Base-by-base conservation (phyloP, 768 basidiomycete genomes). In the Pleurotus platypus region DNA sequence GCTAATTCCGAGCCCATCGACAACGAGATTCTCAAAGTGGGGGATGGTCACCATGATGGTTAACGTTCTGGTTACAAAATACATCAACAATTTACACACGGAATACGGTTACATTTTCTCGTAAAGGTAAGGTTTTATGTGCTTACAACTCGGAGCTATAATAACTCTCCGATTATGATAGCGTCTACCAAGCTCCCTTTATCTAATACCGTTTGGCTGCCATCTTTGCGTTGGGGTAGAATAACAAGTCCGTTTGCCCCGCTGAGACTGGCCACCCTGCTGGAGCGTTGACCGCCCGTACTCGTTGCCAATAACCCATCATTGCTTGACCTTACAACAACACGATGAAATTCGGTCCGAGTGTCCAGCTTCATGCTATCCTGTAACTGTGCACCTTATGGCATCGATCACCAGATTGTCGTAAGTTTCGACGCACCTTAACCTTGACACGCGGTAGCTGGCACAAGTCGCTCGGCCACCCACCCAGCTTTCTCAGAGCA, bases 231-330 rank as follows among this genome's bases (percentile, higher is more conserved):
- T 30, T 75, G 68, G 2, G 92, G 92, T 18, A 94, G 67, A 18
- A 86, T 77, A 0, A 89, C 83, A 43, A 95, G 71, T 1, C 85
- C 92, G 67, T 94, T 94, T 13, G 92, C 91, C 1, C 87, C 87
- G 42, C 80, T 85, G 49, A 96, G 64, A 62, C 92, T 94, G 11
- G 87, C 87, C 3, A 89, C 86, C 20, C 90, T 77, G 64, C 89
- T 91, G 15, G 92, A 93, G 5, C 92, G 76, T 67, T 96, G 94
- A 0, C 92, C 90, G 20, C 94, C 93, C 0, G 93, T 95, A 55
- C 87, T 92, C 61, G 76, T 81, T 2, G 91, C 93, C 56, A 76
- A 76, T 55, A 92, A 73, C 6, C 79, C 79, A 26, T 70, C 68
- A 4, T 64, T 53, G 2, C 71, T 75, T 1, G 77, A 72, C n/a